Percentiles rank a stretch among this genome's conserved stretches.
Conservation (phyloP, 106 monocot genomes). For the Chionographis japonica region DNA sequence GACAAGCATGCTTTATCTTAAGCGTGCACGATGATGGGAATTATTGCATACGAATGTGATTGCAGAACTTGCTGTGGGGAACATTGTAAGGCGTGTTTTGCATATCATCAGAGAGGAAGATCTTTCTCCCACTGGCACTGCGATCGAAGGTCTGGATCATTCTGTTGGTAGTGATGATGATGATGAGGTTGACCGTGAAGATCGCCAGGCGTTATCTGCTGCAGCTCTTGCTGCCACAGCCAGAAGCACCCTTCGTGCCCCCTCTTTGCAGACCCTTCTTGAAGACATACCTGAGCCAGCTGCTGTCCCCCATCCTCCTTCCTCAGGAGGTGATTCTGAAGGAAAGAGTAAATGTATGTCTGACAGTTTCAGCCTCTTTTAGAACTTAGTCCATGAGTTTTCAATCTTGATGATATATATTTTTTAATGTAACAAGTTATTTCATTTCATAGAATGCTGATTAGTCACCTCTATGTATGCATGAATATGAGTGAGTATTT, state of each 20-base stretch:
- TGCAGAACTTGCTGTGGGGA: conserved; percentile 95
- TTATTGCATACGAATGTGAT: background rate
- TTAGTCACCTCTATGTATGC: too few species aligned
- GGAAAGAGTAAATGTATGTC: conserved; percentile 88
- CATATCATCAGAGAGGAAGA: conserved; percentile 98
- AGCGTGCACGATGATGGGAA: background rate
- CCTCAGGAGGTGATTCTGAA: conserved; percentile 92
- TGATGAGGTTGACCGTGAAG: conserved; percentile 39
- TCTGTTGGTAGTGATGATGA: conserved; percentile 84
- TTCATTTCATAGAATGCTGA: too few species aligned
- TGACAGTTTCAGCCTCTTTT: background rate
- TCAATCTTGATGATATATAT: too few species aligned
- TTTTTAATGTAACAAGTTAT: too few species aligned
- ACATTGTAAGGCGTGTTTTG: conserved; percentile 87
- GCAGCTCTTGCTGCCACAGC: conserved; percentile 83
- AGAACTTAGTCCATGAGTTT: background rate
- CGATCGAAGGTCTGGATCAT: conserved; percentile 54
- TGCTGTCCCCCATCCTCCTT: conserved; percentile 37
- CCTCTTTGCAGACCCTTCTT: conserved; percentile 95
- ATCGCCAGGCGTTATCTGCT: conserved; percentile 54
- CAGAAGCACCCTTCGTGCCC: conserved; percentile 87
- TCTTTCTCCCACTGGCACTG: conserved; percentile 58
- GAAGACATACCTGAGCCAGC: conserved; percentile 61
- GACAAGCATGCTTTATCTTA: background rate
- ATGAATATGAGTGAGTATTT: too few species aligned